These are phyloP conservation scores for Limnanthes douglasii DNA, from an alignment of 345 rosid species.

Conservation along the genomic window DNA sequence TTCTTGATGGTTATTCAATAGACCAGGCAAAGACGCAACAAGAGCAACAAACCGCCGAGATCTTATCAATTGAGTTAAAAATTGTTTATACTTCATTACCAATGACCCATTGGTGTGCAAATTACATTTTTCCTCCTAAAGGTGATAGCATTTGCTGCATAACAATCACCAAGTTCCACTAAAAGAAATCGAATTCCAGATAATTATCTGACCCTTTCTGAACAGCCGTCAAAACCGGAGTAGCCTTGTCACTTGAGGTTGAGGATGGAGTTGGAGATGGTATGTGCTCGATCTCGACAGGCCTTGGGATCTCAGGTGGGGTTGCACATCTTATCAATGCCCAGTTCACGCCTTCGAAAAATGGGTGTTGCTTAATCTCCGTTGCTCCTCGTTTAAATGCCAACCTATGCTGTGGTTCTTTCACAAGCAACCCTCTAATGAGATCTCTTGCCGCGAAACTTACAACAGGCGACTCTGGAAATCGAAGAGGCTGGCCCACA, in stretches of 20 bases:
- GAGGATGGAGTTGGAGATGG: conserved; percentile 25
- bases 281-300: conserved; percentile 43
- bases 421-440: conserved; percentile 61
- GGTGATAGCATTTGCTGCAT: conserved; percentile 17
- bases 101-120: conserved; percentile 14
- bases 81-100: too few relatives aligned
- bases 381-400: conserved; percentile 87
- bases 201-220: conserved; percentile 67
- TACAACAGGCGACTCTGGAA: conserved; percentile 66
- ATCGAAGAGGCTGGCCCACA: conserved; percentile 84
- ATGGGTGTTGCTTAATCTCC: conserved; percentile 84
- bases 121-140: conserved; percentile 25
- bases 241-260: conserved; percentile 32
- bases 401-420: conserved; percentile 77
- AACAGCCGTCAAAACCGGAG: conserved; percentile 15
- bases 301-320: conserved; percentile 82
- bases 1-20: too few relatives aligned
- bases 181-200: conserved; percentile 90
- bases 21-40: conserved; percentile 9
- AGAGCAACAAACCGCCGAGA: conserved; percentile 15
- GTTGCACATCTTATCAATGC: conserved; percentile 78
- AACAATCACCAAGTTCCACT: conserved; percentile 13
- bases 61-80: too few relatives aligned
- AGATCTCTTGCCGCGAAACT: conserved; percentile 82
- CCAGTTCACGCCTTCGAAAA: conserved; percentile 95